phyloP scores from a whole-genome alignment of 192 early-diverging fungal species.

The Coemansia reversa region DNA sequence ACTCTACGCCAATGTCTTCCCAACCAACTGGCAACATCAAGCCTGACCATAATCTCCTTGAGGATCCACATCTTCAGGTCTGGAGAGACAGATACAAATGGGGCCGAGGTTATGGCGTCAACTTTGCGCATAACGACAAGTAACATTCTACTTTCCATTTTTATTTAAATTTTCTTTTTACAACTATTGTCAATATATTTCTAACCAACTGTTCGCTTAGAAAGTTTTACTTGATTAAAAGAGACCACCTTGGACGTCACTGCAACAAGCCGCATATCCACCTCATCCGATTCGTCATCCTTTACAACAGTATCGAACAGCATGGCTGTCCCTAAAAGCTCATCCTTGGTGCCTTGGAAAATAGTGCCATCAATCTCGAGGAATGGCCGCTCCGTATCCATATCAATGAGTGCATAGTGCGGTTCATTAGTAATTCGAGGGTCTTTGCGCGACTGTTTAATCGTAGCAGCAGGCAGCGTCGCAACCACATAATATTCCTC shows the following conservation, averaged over 20 bases:
- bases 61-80: conserved; percentile 45
- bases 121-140: conserved; percentile 51
- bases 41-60: conserved; percentile 42
- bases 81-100: conserved; percentile 53
- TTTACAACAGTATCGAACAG: conserved; percentile 27
- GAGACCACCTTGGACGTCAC: conserved; percentile 28
- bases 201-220: not conserved
- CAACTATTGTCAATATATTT: too few relatives aligned
- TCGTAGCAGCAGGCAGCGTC: conserved; percentile 14
- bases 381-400: conserved; percentile 36
- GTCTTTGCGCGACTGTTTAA: conserved; percentile 2
- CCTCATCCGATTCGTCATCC: conserved; percentile 6
- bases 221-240: conserved; percentile 30
- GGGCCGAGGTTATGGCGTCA: conserved; percentile 50
- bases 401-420: conserved; percentile 39
- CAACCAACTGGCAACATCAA: conserved; percentile 5
- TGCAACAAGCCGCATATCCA: conserved; percentile 21
- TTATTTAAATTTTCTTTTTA: not conserved
- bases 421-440: conserved; percentile 4
- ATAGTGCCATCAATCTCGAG: conserved; percentile 45
- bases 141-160: not conserved
- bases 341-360: conserved; percentile 29
- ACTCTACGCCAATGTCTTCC: conserved; percentile 7
- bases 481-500: conserved; percentile 42
- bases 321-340: conserved; percentile 41